Conservation (phyloP, 225 moss, liverwort and hornwort genomes). For the Straminergon stramineum region DNA sequence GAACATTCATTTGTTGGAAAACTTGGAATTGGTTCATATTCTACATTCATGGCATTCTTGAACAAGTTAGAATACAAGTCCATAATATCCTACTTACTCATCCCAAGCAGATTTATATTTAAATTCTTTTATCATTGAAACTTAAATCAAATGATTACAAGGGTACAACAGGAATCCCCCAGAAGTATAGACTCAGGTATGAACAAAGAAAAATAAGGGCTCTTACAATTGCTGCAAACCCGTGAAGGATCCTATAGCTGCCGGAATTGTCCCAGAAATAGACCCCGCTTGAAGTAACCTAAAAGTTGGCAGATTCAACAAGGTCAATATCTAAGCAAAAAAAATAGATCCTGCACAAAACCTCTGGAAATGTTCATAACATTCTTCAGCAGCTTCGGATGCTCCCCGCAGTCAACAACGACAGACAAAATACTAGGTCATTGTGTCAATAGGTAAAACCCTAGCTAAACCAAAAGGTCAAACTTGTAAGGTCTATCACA, state of each 20-base stretch:
- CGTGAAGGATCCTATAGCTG: conserved; percentile 29
- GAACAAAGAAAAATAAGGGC: background rate
- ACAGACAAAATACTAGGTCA: background rate
- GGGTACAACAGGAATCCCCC: background rate
- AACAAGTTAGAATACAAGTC: background rate
- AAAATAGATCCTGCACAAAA: background rate
- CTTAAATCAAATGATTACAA: background rate
- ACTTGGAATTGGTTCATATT: background rate
- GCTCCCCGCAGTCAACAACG: background rate
- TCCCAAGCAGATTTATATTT: background rate
- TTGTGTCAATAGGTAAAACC: background rate
- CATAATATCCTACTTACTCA: background rate
- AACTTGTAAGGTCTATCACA: background rate
- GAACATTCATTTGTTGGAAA: background rate
- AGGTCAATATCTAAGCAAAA: background rate
- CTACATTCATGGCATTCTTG: background rate
- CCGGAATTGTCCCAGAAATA: conserved; percentile 24
- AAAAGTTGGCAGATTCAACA: background rate
- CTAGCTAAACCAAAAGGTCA: background rate
- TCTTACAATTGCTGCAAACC: conserved; percentile 23
- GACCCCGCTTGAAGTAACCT: conserved; percentile 6
- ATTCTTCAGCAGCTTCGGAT: background rate
- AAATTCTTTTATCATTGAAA: background rate
- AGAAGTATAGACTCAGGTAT: background rate
- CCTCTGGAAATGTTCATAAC: background rate